Conservation (phyloP, 192 early-diverging fungal genomes). For the Pecoramyces ruminantium region DNA sequence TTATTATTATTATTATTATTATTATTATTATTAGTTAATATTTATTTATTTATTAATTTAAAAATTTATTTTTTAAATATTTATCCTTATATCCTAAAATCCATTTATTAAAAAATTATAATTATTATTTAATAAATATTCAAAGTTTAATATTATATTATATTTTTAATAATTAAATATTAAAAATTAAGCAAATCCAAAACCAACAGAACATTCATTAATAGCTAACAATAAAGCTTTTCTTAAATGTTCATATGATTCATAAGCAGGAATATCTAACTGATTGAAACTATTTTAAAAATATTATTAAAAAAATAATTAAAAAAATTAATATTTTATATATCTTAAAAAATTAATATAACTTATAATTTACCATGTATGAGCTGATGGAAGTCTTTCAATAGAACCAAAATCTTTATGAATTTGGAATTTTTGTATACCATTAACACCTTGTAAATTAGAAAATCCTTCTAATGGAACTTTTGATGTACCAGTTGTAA, state of each 20-base stretch:
- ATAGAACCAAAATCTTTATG: slow-evolving; percentile 84
- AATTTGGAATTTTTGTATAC: slow-evolving; percentile 97
- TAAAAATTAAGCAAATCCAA: background rate
- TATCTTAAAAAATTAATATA: background rate
- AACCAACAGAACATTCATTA: slow-evolving; percentile 72
- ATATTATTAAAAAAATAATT: background rate
- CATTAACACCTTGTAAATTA: slow-evolving; percentile 77
- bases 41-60: too few species aligned
- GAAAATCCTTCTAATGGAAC: slow-evolving; percentile 94
- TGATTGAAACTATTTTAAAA: slow-evolving; percentile 92
- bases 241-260: slow-evolving; percentile 75
- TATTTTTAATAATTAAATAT: too few species aligned
- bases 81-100: too few species aligned
- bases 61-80: too few species aligned
- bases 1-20: too few species aligned
- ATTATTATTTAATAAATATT: too few species aligned
- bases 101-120: too few species aligned
- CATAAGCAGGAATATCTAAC: slow-evolving; percentile 85
- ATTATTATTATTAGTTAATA: too few species aligned
- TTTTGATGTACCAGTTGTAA: slow-evolving; percentile 93
- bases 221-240: slow-evolving; percentile 71
- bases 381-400: slow-evolving; percentile 81
- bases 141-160: too few species aligned
- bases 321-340: background rate
- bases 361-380: slow-evolving; percentile 63